phyloP scores from a whole-genome alignment of 225 moss, liverwort and hornwort species.

The Pseudisothecium myosuroides region DNA sequence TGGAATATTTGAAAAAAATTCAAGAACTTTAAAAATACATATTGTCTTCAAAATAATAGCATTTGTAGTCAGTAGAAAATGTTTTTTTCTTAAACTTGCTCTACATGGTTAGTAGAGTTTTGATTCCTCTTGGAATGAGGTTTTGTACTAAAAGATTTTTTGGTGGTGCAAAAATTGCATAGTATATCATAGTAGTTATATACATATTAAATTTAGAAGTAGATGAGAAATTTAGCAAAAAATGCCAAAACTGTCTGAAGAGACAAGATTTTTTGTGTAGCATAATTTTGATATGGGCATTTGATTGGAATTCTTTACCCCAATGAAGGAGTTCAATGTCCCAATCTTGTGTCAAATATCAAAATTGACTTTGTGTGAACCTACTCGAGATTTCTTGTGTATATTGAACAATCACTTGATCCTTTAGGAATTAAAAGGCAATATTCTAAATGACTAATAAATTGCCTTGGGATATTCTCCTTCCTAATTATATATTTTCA shows the following conservation, averaged over 20 bases:
- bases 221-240: neutral
- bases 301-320: neutral
- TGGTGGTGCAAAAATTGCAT: no score
- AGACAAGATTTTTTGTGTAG: fast-evolving
- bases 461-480: fast-evolving
- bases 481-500: neutral
- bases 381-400: no score
- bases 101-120: fast-evolving
- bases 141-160: neutral
- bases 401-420: neutral
- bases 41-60: no score
- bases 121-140: neutral
- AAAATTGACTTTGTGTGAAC: neutral
- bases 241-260: fast-evolving
- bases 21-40: neutral
- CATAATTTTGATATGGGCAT: neutral
- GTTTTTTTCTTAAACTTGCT: neutral
- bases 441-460: no score
- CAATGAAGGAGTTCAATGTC: neutral
- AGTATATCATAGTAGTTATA: neutral
- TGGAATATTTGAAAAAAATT: neutral
- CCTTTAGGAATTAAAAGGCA: no score
- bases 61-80: neutral
- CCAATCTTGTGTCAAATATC: neutral
- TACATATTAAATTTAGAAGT: neutral